A percentile compares a stretch with the other conserved stretches of the same genome.
Conservation (phyloP, 2,329 filamentous ascomycete species). For the Hirsutella minnesotensis region DNA sequence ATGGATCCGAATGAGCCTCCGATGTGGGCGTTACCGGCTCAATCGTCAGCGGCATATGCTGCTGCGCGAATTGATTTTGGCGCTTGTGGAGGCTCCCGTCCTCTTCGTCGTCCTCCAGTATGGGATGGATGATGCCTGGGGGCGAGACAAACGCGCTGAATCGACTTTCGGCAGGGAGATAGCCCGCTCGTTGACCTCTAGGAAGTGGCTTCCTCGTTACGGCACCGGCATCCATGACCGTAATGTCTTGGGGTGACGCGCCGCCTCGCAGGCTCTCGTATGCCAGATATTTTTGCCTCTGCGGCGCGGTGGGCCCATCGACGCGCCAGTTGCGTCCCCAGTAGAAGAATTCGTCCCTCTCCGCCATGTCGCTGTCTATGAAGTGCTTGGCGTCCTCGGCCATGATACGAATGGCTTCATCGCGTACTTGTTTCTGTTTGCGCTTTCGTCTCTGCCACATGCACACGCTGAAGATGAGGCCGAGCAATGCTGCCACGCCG, state of each 20-base stretch:
- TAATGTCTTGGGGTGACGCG: slow-evolving; percentile 13
- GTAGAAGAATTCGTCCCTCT: slow-evolving; percentile 19
- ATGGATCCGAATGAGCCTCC: slow-evolving; percentile 33
- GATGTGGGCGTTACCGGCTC: slow-evolving; percentile 20
- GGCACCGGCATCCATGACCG: slow-evolving; percentile 15
- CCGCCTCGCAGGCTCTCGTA: slow-evolving; percentile 36
- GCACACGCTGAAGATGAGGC: slow-evolving; percentile 34
- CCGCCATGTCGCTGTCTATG: slow-evolving; percentile 34
- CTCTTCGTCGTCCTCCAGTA: slow-evolving; percentile 47
- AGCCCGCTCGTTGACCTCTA: slow-evolving; percentile 17
- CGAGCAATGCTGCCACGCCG: slow-evolving; percentile 31
- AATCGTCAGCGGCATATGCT: neutral
- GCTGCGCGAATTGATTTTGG: slow-evolving; percentile 8
- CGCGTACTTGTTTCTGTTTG: slow-evolving; percentile 23
- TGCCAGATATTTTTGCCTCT: slow-evolving; percentile 27
- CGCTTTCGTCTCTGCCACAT: slow-evolving; percentile 35
- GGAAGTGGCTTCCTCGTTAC: slow-evolving; percentile 22
- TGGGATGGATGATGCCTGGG: slow-evolving; percentile 40
- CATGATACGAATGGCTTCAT: slow-evolving; percentile 35
- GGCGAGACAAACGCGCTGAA: slow-evolving; percentile 15
- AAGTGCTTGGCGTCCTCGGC: slow-evolving; percentile 34
- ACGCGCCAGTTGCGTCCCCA: slow-evolving; percentile 31
- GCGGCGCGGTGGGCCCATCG: slow-evolving; percentile 29
- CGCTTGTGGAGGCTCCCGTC: slow-evolving; percentile 16
- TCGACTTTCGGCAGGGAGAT: slow-evolving; percentile 18